Evolutionary conservation across 2,329 filamentous ascomycete genomes (phyloP).

Genomic region (Colletotrichum sp.): DNA sequence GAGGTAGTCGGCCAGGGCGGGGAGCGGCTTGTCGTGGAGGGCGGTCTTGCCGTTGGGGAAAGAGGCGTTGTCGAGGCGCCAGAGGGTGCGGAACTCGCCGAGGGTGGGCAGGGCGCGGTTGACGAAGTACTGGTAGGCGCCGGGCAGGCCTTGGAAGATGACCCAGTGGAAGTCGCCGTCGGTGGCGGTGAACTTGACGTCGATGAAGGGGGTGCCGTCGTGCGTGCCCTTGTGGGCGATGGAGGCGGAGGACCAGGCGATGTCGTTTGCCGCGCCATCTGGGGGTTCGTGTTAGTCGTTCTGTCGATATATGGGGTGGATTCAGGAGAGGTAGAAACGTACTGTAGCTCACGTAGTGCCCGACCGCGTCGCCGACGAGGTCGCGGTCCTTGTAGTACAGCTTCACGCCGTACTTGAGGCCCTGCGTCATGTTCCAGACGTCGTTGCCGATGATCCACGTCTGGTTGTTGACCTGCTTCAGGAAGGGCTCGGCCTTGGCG

Average conservation of each 20-base stretch:
- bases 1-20: conserved; percentile 46
- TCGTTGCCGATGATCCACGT: conserved; percentile 37
- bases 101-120: conserved; percentile 52
- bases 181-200: conserved; percentile 49
- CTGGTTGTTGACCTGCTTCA: conserved; percentile 28
- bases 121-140: conserved; percentile 62
- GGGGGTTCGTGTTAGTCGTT: background rate
- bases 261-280: conserved; percentile 52
- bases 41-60: conserved; percentile 52
- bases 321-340: background rate
- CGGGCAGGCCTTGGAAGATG: conserved; percentile 50
- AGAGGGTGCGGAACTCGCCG: conserved; percentile 55
- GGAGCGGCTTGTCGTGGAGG: conserved; percentile 48
- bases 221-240: conserved; percentile 37
- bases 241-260: conserved; percentile 51
- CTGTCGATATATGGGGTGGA: background rate
- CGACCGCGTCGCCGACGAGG: conserved; percentile 32
- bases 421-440: conserved; percentile 33
- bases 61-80: conserved; percentile 52
- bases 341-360: conserved; percentile 37
- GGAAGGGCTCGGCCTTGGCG: conserved; percentile 25
- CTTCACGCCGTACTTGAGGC: conserved; percentile 27
- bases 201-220: conserved; percentile 46
- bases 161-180: conserved; percentile 60
- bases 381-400: conserved; percentile 33